phyloP scores from a whole-genome alignment of 129 eudicot species.

The Ambrosia artemisiifolia region DNA sequence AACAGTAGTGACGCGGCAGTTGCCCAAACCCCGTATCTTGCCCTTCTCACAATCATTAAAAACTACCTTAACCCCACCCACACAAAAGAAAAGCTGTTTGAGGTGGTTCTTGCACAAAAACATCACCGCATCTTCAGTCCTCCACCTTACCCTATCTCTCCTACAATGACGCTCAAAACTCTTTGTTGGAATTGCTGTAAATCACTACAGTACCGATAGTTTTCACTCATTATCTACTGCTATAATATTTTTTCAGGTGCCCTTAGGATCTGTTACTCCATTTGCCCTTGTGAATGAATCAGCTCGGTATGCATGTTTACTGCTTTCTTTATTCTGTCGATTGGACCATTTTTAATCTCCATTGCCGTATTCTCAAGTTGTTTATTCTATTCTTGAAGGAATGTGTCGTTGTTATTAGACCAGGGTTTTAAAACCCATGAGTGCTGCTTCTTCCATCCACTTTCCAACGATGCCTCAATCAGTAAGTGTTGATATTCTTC shows the following conservation, averaged over 20 bases:
- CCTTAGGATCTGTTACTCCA: conserved; percentile 93
- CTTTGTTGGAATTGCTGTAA: background rate
- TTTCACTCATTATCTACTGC: conserved; percentile 11
- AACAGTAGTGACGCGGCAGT: no score
- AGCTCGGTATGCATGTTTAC: conserved; percentile 64
- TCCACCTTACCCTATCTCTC: no score
- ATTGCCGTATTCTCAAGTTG: background rate
- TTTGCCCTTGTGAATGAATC: conserved; percentile 86
- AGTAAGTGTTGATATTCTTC: conserved; percentile 39
- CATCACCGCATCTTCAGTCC: no score
- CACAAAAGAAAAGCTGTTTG: no score
- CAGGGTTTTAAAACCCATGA: conserved; percentile 68
- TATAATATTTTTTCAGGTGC: conserved; percentile 53
- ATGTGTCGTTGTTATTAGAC: conserved; percentile 76
- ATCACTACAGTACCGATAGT: background rate
- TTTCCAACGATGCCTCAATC: conserved; percentile 77
- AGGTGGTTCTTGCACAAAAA: no score
- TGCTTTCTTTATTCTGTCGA: conserved; percentile 4
- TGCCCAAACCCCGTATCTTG: no score
- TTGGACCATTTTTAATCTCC: background rate
- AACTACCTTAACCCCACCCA: no score
- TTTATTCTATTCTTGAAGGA: conserved; percentile 45
- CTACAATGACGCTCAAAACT: no score
- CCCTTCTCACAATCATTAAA: no score
- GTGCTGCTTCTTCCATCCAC: conserved; percentile 91